Conservation (phyloP, 805 yeast species). For the Sugiyamaella lignohabitans region DNA sequence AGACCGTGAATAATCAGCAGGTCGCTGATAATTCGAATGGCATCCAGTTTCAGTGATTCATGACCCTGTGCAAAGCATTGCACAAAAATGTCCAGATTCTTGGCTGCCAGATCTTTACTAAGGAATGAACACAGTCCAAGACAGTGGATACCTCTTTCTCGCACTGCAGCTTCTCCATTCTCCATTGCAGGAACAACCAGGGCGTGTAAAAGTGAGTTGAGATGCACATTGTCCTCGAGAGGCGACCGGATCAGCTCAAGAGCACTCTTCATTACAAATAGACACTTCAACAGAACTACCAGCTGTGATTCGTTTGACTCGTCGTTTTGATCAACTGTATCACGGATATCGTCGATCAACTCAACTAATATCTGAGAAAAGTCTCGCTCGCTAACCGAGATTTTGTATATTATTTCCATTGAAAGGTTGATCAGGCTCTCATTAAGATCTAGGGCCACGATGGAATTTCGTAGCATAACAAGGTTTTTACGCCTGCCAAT, state of each 20-base stretch:
- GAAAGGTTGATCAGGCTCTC: conserved; percentile 50
- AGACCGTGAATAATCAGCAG: conserved; percentile 72
- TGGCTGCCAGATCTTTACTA: conserved; percentile 56
- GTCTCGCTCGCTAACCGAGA: conserved; percentile 76
- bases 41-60: conserved; percentile 52
- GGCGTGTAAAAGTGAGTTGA: conserved; percentile 66
- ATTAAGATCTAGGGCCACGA: conserved; percentile 47
- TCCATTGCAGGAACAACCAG: conserved; percentile 74
- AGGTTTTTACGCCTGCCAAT: conserved; percentile 78
- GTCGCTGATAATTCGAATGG: conserved; percentile 70
- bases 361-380: conserved; percentile 81
- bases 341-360: conserved; percentile 77
- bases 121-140: conserved; percentile 74
- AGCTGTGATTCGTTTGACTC: conserved; percentile 21
- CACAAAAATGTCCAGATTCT: conserved; percentile 59
- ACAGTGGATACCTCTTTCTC: conserved; percentile 63
- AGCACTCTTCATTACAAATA: conserved; percentile 61
- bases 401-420: conserved; percentile 57
- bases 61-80: conserved; percentile 51
- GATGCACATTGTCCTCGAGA: conserved; percentile 54
- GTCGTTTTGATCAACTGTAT: conserved; percentile 24
- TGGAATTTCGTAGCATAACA: conserved; percentile 41
- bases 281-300: conserved; percentile 45
- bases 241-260: conserved; percentile 62
- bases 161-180: conserved; percentile 46